A percentile compares a stretch with the other conserved stretches of the same genome.
phyloP scores from a whole-genome alignment of 2,329 filamentous ascomycete species.

The Ophiostoma tasmaniense region DNA sequence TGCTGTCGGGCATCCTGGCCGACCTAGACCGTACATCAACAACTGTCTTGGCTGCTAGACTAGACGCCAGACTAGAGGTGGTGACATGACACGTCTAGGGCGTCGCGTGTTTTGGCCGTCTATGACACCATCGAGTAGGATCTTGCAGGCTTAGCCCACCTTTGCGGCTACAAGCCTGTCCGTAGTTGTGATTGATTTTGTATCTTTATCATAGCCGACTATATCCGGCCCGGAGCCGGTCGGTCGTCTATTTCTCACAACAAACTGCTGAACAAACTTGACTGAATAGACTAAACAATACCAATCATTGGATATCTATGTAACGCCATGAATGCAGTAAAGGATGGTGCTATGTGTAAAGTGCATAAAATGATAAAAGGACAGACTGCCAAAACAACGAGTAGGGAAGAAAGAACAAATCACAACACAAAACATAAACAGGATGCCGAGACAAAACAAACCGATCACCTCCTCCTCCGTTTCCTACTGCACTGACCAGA shows the following conservation, averaged over 20 bases:
- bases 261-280: neutral
- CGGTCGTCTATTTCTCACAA: neutral
- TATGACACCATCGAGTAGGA: neutral
- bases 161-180: no score
- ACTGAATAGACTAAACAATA: neutral
- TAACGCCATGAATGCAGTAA: conserved; percentile 1
- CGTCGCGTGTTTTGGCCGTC: neutral
- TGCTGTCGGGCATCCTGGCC: neutral
- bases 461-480: neutral
- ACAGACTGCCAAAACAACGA: no score
- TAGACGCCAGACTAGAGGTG: neutral
- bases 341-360: neutral
- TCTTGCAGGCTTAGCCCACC: no score
- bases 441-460: neutral
- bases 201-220: neutral
- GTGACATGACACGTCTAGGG: neutral
- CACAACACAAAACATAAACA: neutral
- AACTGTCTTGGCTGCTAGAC: neutral
- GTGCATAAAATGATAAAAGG: no score
- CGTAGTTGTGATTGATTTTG: no score
- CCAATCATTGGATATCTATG: neutral
- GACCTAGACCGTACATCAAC: no score
- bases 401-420: neutral
- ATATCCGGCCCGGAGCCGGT: neutral
- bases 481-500: neutral